Conservation (phyloP, 2,329 filamentous ascomycete species). For the Septoria petroselini region DNA sequence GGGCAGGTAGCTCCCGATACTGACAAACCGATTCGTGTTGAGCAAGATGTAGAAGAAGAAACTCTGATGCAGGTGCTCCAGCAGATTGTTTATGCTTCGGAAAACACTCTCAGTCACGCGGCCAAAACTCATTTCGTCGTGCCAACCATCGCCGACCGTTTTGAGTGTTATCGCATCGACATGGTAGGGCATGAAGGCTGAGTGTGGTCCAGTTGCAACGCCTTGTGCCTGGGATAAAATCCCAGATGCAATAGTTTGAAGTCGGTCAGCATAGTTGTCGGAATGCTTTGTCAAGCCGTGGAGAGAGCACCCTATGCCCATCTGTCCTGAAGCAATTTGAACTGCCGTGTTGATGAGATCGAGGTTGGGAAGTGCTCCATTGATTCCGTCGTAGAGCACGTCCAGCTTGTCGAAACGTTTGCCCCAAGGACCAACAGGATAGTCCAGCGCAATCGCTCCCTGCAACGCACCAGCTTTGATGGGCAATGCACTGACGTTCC, state of each 20-base stretch:
- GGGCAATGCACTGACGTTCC: slow-evolving; percentile 66
- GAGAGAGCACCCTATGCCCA: slow-evolving; percentile 79
- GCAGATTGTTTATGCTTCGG: slow-evolving; percentile 88
- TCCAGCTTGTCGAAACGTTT: slow-evolving; percentile 83
- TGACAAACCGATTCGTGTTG: slow-evolving; percentile 88
- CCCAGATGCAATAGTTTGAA: slow-evolving; percentile 84
- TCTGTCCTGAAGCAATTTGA: slow-evolving; percentile 81
- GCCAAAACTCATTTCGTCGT: slow-evolving; percentile 95
- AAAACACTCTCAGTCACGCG: slow-evolving; percentile 86
- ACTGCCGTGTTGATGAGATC: slow-evolving; percentile 94
- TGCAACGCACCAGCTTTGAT: slow-evolving; percentile 92
- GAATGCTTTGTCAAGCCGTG: slow-evolving; percentile 80
- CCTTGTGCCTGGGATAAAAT: slow-evolving; percentile 91
- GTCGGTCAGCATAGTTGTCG: slow-evolving; percentile 74
- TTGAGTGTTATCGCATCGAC: slow-evolving; percentile 93
- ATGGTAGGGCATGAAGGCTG: slow-evolving; percentile 95
- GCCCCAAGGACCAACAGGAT: slow-evolving; percentile 66
- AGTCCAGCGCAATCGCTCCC: slow-evolving; percentile 90
- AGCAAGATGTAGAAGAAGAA: slow-evolving; percentile 99
- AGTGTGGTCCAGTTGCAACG: slow-evolving; percentile 85
- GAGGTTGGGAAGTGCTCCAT: slow-evolving; percentile 91
- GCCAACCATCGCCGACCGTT: slow-evolving; percentile 86
- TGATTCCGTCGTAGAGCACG: slow-evolving; percentile 90
- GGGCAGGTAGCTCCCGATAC: slow-evolving; percentile 94
- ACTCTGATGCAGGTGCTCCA: slow-evolving; percentile 96